These are phyloP conservation scores for Chaetomium fimeti DNA, from an alignment of 495 filamentous ascomycete species.

Conservation along the genomic window DNA sequence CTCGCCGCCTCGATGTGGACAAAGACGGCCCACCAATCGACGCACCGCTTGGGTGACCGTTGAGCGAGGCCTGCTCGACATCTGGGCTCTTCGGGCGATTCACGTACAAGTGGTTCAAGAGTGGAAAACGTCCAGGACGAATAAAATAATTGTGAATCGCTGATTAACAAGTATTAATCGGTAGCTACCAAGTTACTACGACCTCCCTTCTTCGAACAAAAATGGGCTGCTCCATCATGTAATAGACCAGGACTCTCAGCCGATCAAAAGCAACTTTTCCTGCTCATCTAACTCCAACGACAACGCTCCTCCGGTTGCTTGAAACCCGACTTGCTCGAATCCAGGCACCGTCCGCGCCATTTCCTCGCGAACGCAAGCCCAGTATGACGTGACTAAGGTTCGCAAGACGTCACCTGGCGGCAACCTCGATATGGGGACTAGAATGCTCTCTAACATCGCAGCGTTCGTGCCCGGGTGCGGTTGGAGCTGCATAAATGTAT, in stretches of 20 bases:
- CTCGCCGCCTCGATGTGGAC: neutral
- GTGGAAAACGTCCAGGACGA: no score
- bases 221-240: no score
- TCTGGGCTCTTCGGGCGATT: no score
- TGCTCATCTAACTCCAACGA: no score
- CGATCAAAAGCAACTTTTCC: no score
- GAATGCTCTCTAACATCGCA: neutral
- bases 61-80: neutral
- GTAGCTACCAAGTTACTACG: no score
- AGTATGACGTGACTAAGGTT: neutral
- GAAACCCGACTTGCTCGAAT: neutral
- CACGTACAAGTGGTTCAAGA: no score
- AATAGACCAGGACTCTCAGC: no score
- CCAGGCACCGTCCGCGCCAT: neutral
- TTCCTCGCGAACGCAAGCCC: neutral
- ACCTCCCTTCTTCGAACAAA: no score
- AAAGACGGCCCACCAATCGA: conserved; percentile 18
- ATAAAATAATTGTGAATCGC: no score
- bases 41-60: neutral
- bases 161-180: no score
- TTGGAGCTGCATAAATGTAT: neutral
- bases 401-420: neutral
- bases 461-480: neutral
- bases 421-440: neutral
- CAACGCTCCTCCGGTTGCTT: no score